A percentile compares a stretch with the other conserved stretches of the same genome.
phyloP scores from a whole-genome alignment of 371 early-diverging fungal species.

The Syncephalastrum sp. region DNA sequence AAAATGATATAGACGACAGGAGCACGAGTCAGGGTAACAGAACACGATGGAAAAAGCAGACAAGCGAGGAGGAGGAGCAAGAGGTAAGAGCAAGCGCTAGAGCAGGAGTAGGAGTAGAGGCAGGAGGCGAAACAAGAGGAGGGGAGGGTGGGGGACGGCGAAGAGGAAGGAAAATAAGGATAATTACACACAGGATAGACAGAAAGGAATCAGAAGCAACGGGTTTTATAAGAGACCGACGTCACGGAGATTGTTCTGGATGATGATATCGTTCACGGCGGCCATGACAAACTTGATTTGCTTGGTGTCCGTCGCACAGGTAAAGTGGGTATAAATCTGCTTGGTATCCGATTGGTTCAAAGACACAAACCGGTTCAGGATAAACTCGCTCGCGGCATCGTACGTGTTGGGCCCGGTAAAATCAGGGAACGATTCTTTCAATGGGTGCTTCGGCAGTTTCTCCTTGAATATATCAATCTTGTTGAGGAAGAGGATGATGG shows the following conservation, averaged over 20 bases:
- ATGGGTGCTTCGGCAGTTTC: constrained; percentile 80
- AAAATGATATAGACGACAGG: too few relatives aligned
- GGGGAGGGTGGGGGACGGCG: not conserved
- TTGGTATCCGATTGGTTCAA: constrained; percentile 74
- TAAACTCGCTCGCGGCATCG: constrained; percentile 37
- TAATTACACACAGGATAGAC: not conserved
- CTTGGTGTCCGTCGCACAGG: constrained; percentile 93
- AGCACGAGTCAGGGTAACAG: too few relatives aligned
- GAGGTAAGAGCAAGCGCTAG: too few relatives aligned
- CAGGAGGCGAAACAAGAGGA: too few relatives aligned
- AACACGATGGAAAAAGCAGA: not conserved
- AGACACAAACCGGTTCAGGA: constrained; percentile 69
- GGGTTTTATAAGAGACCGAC: constrained; percentile 51
- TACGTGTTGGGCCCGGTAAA: constrained; percentile 39
- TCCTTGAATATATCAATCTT: constrained; percentile 95
- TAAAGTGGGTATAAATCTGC: constrained; percentile 88
- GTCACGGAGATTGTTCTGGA: constrained; percentile 57
- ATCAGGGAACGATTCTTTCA: constrained; percentile 74
- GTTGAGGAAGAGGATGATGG: constrained; percentile 95
- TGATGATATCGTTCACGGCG: constrained; percentile 70
- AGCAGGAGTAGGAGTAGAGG: too few relatives aligned
- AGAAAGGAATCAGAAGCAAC: constrained; percentile 3
- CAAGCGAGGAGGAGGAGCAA: not conserved
- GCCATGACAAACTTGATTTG: constrained; percentile 69
- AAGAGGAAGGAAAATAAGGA: not conserved